Evolutionary conservation across 371 early-diverging fungal genomes (phyloP), one percentile per base, ranked within the genome.

Genomic region (Actinomortierella ambigua): DNA sequence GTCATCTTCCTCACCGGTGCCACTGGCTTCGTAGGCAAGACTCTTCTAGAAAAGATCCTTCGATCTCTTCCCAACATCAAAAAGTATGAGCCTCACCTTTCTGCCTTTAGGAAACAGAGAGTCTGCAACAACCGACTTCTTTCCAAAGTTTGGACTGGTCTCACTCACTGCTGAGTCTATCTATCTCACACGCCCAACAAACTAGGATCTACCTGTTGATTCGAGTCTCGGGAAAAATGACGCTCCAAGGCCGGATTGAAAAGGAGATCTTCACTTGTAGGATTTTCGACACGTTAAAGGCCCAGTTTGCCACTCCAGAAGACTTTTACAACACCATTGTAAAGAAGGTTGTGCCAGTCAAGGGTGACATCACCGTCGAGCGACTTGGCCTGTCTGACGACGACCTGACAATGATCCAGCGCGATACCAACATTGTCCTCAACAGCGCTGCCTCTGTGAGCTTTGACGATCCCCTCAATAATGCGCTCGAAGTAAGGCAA

Each of bases 11-110:
- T 88, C 23, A 88, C 88, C 0, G 88, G 88, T 4, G 83, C 83
- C 0, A 86, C 88, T 1, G 88, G 86, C 4, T 88, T 85, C 57
- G 76, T 88, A 34, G 88, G 88, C 46, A 88, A 88, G 65, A 81
- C 85, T 0, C 60, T 86, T 5, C 65, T 88, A 4, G 85, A 85
- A 77, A 83, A 85, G 51, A 51, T 85, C 9, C 55, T 88, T 15
- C 65, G 78, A 1, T 69, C 75, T 2, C 59, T 66, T 23, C 75
- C 75, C 43, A 56, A 57, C 20, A 73, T 73, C 51, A 63, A 59
- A 50, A 73, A 73, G 75, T 73, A 67, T 26, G 50, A 20, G 9
- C 5, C 41, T 2, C 22, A 34, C 34, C 4, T 34, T 34, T 11
- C 34, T 34, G 4, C 7, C 34, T 11, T 34, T 34, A 11, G 4